Conservation (phyloP, 2,329 filamentous ascomycete genomes). For the Phyllachora maydis region DNA sequence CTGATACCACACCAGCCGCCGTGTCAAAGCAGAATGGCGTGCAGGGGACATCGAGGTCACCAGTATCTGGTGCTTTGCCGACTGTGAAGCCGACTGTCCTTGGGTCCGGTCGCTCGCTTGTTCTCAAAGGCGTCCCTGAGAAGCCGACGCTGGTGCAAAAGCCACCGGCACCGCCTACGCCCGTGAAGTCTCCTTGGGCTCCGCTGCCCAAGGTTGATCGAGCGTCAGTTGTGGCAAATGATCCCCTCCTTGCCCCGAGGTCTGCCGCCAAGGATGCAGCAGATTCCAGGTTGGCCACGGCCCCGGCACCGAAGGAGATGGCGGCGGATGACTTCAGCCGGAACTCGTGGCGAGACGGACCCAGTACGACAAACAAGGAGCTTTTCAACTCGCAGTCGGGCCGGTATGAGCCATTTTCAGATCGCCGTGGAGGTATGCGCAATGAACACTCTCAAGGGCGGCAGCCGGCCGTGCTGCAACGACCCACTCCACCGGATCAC, state of each 20-base stretch:
- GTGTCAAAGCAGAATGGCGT: conserved; percentile 9
- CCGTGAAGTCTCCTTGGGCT: conserved; percentile 85
- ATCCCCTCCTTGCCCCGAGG: conserved; percentile 21
- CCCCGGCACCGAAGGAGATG: conserved; percentile 55
- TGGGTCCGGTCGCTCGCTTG: conserved; percentile 35
- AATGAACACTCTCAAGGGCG: conserved; percentile 40
- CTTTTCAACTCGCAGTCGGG: conserved; percentile 92
- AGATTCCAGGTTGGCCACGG: conserved; percentile 29
- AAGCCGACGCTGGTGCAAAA: conserved; percentile 58
- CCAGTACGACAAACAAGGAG: conserved; percentile 43
- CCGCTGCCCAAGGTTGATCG: conserved; percentile 68
- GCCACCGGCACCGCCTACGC: conserved; percentile 41
- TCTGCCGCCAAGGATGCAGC: conserved; percentile 33
- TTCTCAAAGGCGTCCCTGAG: conserved; percentile 46
- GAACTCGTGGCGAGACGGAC: conserved; percentile 57
- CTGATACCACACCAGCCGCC: conserved; percentile 1
- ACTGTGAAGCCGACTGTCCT: conserved; percentile 22
- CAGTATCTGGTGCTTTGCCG: conserved; percentile 16
- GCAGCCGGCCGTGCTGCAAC: conserved; percentile 62
- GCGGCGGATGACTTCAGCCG: conserved; percentile 87
- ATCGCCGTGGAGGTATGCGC: conserved; percentile 51
- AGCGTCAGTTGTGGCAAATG: conserved; percentile 46
- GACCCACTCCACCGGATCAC: conserved; percentile 47
- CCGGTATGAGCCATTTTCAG: conserved; percentile 71
- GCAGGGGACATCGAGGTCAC: conserved; percentile 22